Base-by-base conservation (phyloP, 2,329 filamentous ascomycete species). In the Fusarium miscanthi region DNA sequence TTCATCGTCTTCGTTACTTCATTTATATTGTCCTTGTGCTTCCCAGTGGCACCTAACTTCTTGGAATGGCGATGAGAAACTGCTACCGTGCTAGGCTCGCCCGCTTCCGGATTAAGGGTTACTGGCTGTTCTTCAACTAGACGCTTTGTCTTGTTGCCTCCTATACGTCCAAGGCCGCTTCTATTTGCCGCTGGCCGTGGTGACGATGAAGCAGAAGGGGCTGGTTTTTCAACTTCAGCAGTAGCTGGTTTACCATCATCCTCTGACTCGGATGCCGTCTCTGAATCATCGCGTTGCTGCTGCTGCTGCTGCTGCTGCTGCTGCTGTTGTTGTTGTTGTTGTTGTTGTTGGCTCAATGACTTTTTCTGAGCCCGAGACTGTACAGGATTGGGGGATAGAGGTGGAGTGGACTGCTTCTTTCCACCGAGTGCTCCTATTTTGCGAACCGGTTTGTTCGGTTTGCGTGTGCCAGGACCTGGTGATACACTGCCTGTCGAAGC, bases 251-350 rank as follows among this genome's bases (percentile, higher is more conserved):
- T 65, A 49, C 76, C 77, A 33, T 81, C 78, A 35, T 80, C 80
- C 2, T 82, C 82, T n/a, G 78, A 76, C 30, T 85, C 84, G 13
- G 84, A 85, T 19, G 83, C 84, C n/a, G 85, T 86, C 46, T 85
- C 84, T 12, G 80, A 82, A 27, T 79, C 81, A 23, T 79, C 76
- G 27, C 27, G 27, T 30, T 30, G 27, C 9, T 59, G 61, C 23
- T 69, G 66, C 40, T 62, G 59, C n/a, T n/a, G n/a, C n/a, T n/a
- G n/a, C n/a, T n/a, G n/a, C n/a, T n/a, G n/a, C n/a, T n/a, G n/a
- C n/a, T 30, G 27, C 9, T 59, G 27, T 30, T 30, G 27, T 8
- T 59, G 23, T 25, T 25, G 23, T 25, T 25, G 23, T 25, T 30
- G 27, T 30, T 59, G 61, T 25, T 69, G 66, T 41, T 62, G 59